A percentile compares a stretch with the other conserved stretches of the same genome.
Conservation (phyloP, 2,329 filamentous ascomycete genomes). For the Botryotinia narcissicola region DNA sequence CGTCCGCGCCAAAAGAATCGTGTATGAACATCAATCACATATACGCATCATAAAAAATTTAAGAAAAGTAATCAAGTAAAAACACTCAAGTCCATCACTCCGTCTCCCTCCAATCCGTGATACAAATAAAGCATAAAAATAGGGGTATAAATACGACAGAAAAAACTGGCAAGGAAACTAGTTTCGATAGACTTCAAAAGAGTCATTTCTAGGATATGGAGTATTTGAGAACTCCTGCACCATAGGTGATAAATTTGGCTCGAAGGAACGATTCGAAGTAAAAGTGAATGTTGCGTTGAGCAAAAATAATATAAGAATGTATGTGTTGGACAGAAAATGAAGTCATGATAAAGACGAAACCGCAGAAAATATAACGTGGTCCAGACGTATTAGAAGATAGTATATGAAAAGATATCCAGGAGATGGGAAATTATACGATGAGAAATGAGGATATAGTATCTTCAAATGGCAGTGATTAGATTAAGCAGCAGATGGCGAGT, state of each 20-base stretch:
- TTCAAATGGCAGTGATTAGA: background rate
- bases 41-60: conserved; percentile 13
- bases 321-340: conserved; percentile 7
- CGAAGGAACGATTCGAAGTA: background rate
- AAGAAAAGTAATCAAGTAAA: background rate
- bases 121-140: background rate
- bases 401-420: conserved; percentile 1
- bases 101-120: background rate
- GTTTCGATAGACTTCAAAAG: background rate
- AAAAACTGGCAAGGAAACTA: background rate
- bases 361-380: conserved; percentile 16
- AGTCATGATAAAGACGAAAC: conserved; percentile 1
- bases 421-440: background rate
- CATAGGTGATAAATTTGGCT: background rate
- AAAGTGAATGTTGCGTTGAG: background rate
- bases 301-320: conserved; percentile 7
- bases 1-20: conserved; percentile 14
- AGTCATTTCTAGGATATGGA: background rate
- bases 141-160: conserved; percentile 12
- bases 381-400: conserved; percentile 21
- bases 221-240: background rate
- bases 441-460: background rate
- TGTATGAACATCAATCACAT: conserved; percentile 20
- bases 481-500: conserved; percentile 14
- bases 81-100: background rate